Evolutionary conservation across 106 monocot genomes (phyloP).

Genomic region (Platanthera zijinensis): DNA sequence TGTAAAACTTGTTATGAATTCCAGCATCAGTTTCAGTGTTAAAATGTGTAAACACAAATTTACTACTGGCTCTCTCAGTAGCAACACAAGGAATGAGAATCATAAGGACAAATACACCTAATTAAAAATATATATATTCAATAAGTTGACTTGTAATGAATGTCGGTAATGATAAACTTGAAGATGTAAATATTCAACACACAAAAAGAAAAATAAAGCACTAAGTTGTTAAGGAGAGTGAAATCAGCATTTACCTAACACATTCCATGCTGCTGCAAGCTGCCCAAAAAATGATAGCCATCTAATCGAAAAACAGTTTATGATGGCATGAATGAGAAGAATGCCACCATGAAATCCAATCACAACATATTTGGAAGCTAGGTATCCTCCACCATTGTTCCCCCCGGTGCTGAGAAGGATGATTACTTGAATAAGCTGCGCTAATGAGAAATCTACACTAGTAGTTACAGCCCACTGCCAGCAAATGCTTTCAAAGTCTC

Average conservation of each 20-base stretch:
- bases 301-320: slow-evolving; percentile 56
- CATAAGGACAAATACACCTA: slow-evolving; percentile 91
- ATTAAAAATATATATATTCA: too few species aligned
- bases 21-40: slow-evolving; percentile 58
- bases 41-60: slow-evolving; percentile 88
- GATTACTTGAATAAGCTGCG: slow-evolving; percentile 69
- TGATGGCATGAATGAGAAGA: slow-evolving; percentile 50
- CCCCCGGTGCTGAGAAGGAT: slow-evolving; percentile 82
- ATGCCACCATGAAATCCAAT: slow-evolving; percentile 55
- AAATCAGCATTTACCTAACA: slow-evolving; percentile 33
- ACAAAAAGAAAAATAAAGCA: too few species aligned
- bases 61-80: slow-evolving; percentile 56
- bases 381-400: slow-evolving; percentile 66
- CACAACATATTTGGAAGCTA: slow-evolving; percentile 66
- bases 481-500: slow-evolving; percentile 5
- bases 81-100: slow-evolving; percentile 71
- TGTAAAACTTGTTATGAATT: slow-evolving; percentile 13
- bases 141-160: too few species aligned
- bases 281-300: slow-evolving; percentile 67
- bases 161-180: too few species aligned
- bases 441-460: slow-evolving; percentile 79
- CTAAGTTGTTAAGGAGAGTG: neutral
- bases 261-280: slow-evolving; percentile 73
- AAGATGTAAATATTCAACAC: too few species aligned
- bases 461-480: slow-evolving; percentile 46